Conservation (phyloP, 805 yeast genomes). For the Kodamaea restingae region DNA sequence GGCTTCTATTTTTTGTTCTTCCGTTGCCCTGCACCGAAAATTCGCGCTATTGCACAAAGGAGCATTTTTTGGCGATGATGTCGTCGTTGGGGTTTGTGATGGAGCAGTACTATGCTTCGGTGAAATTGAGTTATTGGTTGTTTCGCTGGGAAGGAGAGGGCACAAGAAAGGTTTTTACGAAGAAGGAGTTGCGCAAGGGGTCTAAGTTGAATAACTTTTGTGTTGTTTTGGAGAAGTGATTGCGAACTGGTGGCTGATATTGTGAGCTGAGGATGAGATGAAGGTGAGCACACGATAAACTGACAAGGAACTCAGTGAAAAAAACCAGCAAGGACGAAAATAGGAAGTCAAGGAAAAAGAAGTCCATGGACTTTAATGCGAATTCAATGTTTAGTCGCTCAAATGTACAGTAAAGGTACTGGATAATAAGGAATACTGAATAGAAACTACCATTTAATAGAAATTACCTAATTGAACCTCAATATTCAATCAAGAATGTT, state of each 20-base stretch:
- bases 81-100: slow-evolving; percentile 54
- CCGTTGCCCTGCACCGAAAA: slow-evolving; percentile 85
- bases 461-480: too few relatives aligned
- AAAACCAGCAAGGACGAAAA: too few relatives aligned
- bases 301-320: too few relatives aligned
- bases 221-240: slow-evolving; percentile 23
- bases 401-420: too few relatives aligned
- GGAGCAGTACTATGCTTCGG: slow-evolving; percentile 51
- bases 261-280: background rate
- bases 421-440: too few relatives aligned
- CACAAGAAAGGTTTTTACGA: slow-evolving; percentile 21
- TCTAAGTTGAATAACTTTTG: slow-evolving; percentile 67
- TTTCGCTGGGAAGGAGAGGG: slow-evolving; percentile 43
- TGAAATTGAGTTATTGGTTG: slow-evolving; percentile 72
- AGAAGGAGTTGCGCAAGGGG: slow-evolving; percentile 55
- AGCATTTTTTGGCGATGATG: slow-evolving; percentile 45
- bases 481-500: too few relatives aligned
- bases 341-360: too few relatives aligned
- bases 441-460: too few relatives aligned
- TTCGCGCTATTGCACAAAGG: slow-evolving; percentile 68
- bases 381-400: too few relatives aligned
- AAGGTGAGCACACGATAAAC: too few relatives aligned
- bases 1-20: slow-evolving; percentile 59
- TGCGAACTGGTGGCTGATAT: background rate
- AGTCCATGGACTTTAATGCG: too few relatives aligned